Percentiles rank a stretch among this genome's conserved stretches.
Evolutionary conservation across 1,284 basidiomycete species (phyloP).

Genomic region (Malassezia brasiliensis): DNA sequence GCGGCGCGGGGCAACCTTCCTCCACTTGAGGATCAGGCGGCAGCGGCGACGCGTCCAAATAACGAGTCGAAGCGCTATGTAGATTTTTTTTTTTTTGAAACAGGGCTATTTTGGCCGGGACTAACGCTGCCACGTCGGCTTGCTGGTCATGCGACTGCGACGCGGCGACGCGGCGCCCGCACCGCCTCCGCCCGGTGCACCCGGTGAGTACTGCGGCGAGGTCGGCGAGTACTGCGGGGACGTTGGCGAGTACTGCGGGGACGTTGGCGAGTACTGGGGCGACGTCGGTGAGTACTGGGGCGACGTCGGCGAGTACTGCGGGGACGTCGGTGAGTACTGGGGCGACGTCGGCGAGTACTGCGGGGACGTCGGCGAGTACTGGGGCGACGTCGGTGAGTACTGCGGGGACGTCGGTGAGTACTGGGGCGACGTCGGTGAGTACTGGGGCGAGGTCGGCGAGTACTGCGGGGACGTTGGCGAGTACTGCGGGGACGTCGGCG

Average conservation of each 20-base stretch:
- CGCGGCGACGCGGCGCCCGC: conserved; percentile 32
- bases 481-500: conserved; percentile 34
- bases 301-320: conserved; percentile 35
- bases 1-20: too few species aligned
- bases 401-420: conserved; percentile 39
- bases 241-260: conserved; percentile 40
- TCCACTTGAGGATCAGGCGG: too few species aligned
- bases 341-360: conserved; percentile 53
- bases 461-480: conserved; percentile 64
- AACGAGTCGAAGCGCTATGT: background rate
- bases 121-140: conserved; percentile 37
- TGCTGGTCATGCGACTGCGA: conserved; percentile 37
- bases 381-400: conserved; percentile 41
- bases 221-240: conserved; percentile 35
- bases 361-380: conserved; percentile 43
- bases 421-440: conserved; percentile 38
- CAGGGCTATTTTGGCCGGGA: background rate
- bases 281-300: conserved; percentile 63
- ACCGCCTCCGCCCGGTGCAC: conserved; percentile 4
- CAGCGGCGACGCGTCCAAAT: background rate
- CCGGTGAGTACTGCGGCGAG: conserved; percentile 30
- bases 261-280: conserved; percentile 48
- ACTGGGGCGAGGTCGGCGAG: conserved; percentile 47
- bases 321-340: conserved; percentile 38
- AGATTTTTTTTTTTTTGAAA: background rate